Conservation (phyloP, 129 eudicot genomes). For the Escallonia rubra region DNA sequence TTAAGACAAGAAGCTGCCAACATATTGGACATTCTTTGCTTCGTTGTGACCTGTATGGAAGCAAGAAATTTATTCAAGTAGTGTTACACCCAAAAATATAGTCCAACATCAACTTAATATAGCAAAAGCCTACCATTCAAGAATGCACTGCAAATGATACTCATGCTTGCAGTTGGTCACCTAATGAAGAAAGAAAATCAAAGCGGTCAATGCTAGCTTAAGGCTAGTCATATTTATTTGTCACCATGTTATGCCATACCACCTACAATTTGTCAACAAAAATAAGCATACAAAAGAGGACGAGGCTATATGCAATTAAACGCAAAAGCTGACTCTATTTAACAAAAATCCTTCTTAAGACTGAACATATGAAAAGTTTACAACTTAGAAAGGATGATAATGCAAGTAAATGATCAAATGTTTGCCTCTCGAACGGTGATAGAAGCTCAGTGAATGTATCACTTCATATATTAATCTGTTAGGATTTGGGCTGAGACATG, state of each 20-base stretch:
- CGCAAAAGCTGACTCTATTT: no score
- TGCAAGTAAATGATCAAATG: no score
- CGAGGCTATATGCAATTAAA: slow-evolving; percentile 6
- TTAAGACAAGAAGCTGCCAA: slow-evolving; percentile 56
- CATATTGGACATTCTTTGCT: slow-evolving; percentile 85
- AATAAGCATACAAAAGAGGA: slow-evolving; percentile 2
- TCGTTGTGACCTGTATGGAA: slow-evolving; percentile 61
- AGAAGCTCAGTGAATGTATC: no score
- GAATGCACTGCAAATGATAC: slow-evolving; percentile 84
- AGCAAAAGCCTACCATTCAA: slow-evolving; percentile 60
- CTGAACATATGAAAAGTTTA: no score
- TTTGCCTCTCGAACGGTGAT: no score
- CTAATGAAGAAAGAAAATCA: slow-evolving; percentile 24
- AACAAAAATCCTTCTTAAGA: no score
- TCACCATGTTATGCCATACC: background rate
- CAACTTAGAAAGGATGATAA: no score
- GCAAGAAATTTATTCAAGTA: background rate
- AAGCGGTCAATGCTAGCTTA: background rate
- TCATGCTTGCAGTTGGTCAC: slow-evolving; percentile 78
- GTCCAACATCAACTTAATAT: slow-evolving; percentile 2
- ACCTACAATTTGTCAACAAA: background rate
- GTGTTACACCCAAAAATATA: background rate
- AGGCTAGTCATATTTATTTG: background rate
- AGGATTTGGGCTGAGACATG: no score
- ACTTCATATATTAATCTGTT: no score